These are phyloP conservation scores for Coemansia sp. DNA, from an alignment of 371 early-diverging fungal genomes.

Conservation along the genomic window DNA sequence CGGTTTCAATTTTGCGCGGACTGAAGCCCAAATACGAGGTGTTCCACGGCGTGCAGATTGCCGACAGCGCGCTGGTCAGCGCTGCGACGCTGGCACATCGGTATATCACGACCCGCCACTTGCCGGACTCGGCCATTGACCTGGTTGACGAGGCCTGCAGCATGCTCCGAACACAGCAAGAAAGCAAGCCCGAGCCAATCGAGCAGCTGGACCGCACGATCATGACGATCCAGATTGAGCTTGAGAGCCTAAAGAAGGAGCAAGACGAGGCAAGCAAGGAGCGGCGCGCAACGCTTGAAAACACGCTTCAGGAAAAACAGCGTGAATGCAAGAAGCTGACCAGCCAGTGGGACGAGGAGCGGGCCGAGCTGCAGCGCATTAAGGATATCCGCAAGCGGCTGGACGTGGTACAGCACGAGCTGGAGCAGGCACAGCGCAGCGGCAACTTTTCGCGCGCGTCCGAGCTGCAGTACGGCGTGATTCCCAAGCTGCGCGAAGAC, in stretches of 20 bases:
- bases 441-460: slow-evolving; percentile 72
- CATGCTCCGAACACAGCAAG: slow-evolving; percentile 88
- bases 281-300: slow-evolving; percentile 65
- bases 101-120: slow-evolving; percentile 75
- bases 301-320: slow-evolving; percentile 65
- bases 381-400: slow-evolving; percentile 69
- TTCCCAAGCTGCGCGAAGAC: slow-evolving; percentile 79
- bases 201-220: slow-evolving; percentile 86
- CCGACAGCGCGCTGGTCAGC: slow-evolving; percentile 71
- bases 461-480: slow-evolving; percentile 82
- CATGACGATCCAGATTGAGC: slow-evolving; percentile 92
- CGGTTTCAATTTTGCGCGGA: slow-evolving; percentile 80
- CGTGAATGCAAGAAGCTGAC: slow-evolving; percentile 63
- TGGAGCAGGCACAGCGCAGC: slow-evolving; percentile 60
- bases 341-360: slow-evolving; percentile 70
- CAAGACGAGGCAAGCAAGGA: slow-evolving; percentile 80
- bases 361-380: slow-evolving; percentile 70
- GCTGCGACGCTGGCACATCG: slow-evolving; percentile 73
- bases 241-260: slow-evolving; percentile 88
- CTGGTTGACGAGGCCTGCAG: slow-evolving; percentile 91
- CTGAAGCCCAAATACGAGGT: slow-evolving; percentile 71
- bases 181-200: slow-evolving; percentile 93
- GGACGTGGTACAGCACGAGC: slow-evolving; percentile 75
- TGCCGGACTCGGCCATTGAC: slow-evolving; percentile 89
- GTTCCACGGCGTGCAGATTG: slow-evolving; percentile 77